phyloP scores from a whole-genome alignment of 768 basidiomycete genomes.

The Termitomyces sp. region DNA sequence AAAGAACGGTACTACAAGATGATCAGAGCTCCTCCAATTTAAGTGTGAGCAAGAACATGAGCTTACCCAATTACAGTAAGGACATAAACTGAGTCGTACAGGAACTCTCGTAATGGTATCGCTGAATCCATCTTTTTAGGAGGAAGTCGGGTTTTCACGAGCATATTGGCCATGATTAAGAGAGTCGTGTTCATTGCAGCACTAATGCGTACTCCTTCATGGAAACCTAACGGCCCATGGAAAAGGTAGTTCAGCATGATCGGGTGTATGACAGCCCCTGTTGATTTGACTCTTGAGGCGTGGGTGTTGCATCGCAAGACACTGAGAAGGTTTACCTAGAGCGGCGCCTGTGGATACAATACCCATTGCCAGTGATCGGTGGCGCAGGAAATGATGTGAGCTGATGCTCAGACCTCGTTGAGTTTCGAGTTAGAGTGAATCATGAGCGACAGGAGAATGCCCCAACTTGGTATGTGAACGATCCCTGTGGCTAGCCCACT shows the following conservation, averaged over 20 bases:
- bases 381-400: conserved; percentile 44
- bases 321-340: not conserved
- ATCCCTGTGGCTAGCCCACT: conserved; percentile 42
- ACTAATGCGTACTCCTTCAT: not conserved
- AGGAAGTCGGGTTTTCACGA: not conserved
- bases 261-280: not conserved
- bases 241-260: not conserved
- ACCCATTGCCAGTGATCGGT: conserved; percentile 44
- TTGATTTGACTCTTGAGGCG: no score
- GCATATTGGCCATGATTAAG: not conserved
- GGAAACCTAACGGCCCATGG: not conserved
- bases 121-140: not conserved
- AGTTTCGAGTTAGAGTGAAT: not conserved
- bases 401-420: conserved; percentile 27
- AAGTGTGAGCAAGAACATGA: no score
- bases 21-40: conserved; percentile 8
- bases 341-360: conserved; percentile 22
- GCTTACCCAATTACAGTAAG: not conserved
- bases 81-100: not conserved
- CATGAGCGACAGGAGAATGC: not conserved
- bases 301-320: no score
- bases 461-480: conserved; percentile 27
- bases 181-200: not conserved
- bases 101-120: not conserved
- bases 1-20: conserved; percentile 19